A percentile compares a stretch with the other conserved stretches of the same genome.
These are phyloP conservation scores for Fusarium albidum DNA, from an alignment of 2,329 filamentous ascomycete genomes.

Conservation along the genomic window DNA sequence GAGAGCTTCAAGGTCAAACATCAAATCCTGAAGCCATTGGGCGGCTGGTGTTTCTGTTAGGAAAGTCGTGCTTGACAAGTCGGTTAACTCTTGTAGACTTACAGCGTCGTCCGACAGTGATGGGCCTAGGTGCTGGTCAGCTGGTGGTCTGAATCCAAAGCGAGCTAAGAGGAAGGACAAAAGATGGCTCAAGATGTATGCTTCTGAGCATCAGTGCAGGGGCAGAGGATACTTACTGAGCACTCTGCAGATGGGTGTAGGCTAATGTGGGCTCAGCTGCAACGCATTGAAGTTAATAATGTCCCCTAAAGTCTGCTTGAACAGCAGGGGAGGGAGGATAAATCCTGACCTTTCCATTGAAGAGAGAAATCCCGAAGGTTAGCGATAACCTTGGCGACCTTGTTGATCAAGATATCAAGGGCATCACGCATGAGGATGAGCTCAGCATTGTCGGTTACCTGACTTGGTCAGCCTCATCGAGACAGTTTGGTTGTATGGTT, in stretches of 20 bases:
- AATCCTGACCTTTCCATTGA: conserved; percentile 67
- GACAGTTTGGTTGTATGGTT: too few relatives aligned
- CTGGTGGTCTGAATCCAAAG: background rate
- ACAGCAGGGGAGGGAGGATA: conserved; percentile 1
- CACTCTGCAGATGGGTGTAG: conserved; percentile 75
- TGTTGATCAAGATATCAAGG: conserved; percentile 78
- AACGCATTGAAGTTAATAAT: background rate
- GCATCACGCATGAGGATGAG: conserved; percentile 72
- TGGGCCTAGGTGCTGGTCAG: conserved; percentile 45
- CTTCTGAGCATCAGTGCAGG: background rate
- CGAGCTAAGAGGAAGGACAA: background rate
- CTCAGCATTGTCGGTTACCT: conserved; percentile 60
- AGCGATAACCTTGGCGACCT: conserved; percentile 79
- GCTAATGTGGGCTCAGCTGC: conserved; percentile 69
- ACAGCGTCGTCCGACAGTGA: conserved; percentile 69
- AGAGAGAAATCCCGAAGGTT: conserved; percentile 78
- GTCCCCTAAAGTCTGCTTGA: background rate
- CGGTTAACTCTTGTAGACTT: background rate
- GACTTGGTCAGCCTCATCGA: too few relatives aligned
- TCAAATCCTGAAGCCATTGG: conserved; percentile 72
- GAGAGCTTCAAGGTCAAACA: conserved; percentile 77
- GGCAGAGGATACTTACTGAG: conserved; percentile 36
- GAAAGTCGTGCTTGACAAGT: conserved; percentile 39
- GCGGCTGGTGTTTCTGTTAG: conserved; percentile 46
- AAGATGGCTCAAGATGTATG: too few relatives aligned